Conservation (phyloP, 768 basidiomycete genomes). For the Suillus tomentosus region DNA sequence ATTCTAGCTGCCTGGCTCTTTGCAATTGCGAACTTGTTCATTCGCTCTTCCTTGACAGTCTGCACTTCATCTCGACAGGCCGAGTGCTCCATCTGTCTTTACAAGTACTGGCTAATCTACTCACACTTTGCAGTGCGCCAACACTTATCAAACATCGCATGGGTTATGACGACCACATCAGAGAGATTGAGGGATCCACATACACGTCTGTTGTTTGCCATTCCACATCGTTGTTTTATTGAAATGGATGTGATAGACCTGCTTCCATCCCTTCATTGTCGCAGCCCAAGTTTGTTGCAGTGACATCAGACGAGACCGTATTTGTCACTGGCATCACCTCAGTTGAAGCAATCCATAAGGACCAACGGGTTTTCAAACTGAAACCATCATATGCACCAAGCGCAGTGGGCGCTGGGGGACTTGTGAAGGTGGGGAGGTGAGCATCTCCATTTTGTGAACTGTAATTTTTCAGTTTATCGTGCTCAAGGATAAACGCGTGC, state of each 20-base stretch:
- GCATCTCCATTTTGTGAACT: slow-evolving; percentile 23
- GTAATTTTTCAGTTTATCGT: slow-evolving; percentile 10
- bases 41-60: too few species aligned
- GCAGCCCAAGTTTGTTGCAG: slow-evolving; percentile 71
- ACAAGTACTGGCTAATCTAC: too few species aligned
- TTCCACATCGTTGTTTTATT: slow-evolving; percentile 5
- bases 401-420: slow-evolving; percentile 52
- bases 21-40: too few species aligned
- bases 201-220: slow-evolving; percentile 49
- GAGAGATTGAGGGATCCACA: slow-evolving; percentile 58
- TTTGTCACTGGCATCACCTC: slow-evolving; percentile 51
- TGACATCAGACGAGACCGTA: slow-evolving; percentile 58
- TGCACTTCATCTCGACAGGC: too few species aligned
- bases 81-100: too few species aligned
- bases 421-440: slow-evolving; percentile 66
- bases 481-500: slow-evolving; percentile 72
- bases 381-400: slow-evolving; percentile 54
- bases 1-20: too few species aligned
- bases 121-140: too few species aligned
- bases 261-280: slow-evolving; percentile 53
- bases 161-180: slow-evolving; percentile 80
- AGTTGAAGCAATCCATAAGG: slow-evolving; percentile 68
- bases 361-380: slow-evolving; percentile 65
- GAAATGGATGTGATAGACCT: slow-evolving; percentile 39
- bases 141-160: too few species aligned